phyloP scores from a whole-genome alignment of 148 eudicot genomes.

The Chenopodium formosanum region DNA sequence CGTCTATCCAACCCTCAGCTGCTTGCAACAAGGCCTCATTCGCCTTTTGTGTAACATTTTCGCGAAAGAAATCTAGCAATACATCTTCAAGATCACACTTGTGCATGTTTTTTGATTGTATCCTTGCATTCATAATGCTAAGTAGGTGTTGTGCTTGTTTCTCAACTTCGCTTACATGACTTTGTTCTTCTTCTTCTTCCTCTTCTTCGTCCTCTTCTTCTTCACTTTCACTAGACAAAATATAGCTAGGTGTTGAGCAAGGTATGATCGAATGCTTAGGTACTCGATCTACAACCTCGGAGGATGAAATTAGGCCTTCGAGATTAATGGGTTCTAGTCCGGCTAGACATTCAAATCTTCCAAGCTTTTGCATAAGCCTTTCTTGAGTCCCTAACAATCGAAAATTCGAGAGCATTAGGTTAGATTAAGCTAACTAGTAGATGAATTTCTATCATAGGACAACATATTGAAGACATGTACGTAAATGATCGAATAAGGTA shows the following conservation, averaged over 20 bases:
- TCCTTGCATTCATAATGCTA: slow-evolving; percentile 26
- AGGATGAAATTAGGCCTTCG: slow-evolving; percentile 35
- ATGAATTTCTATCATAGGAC: not conserved
- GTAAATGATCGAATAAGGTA: slow-evolving; percentile 5
- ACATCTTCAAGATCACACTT: slow-evolving; percentile 34
- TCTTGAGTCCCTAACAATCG: slow-evolving; percentile 42
- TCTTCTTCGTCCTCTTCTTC: slow-evolving; percentile 22
- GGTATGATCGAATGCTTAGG: slow-evolving; percentile 17
- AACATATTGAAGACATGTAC: too few relatives aligned
- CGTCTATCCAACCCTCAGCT: slow-evolving; percentile 59
- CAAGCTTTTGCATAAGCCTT: slow-evolving; percentile 52
- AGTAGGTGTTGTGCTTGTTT: slow-evolving; percentile 39
- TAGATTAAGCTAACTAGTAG: not conserved
- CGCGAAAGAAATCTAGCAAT: slow-evolving; percentile 44
- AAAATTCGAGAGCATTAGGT: not conserved
- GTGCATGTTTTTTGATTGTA: slow-evolving; percentile 13
- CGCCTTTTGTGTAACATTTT: slow-evolving; percentile 22
- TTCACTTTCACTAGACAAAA: slow-evolving; percentile 29
- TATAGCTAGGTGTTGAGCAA: slow-evolving; percentile 32
- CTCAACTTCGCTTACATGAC: slow-evolving; percentile 31
- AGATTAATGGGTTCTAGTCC: slow-evolving; percentile 55
- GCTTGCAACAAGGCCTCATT: slow-evolving; percentile 31
- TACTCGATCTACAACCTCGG: slow-evolving; percentile 24
- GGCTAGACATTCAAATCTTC: slow-evolving; percentile 46
- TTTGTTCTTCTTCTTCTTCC: slow-evolving; percentile 20